Conservation (phyloP, 2,329 filamentous ascomycete genomes). For the Plectosphaerella sp. region DNA sequence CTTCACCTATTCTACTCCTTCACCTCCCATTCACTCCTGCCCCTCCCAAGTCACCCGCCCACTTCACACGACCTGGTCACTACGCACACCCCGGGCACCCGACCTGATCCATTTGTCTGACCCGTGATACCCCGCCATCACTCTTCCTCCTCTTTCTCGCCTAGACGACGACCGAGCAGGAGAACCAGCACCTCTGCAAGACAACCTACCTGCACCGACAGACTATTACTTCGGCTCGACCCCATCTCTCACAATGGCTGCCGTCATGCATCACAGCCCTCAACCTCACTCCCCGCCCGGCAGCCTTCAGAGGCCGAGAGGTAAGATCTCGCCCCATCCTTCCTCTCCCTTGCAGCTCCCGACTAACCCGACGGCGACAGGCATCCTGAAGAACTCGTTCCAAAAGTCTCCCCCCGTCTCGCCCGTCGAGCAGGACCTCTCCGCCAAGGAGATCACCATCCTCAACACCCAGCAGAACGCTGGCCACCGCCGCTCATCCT, state of each 20-base stretch:
- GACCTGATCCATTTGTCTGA: not conserved
- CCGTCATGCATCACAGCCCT: constrained; percentile 29
- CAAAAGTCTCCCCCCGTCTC: constrained; percentile 55
- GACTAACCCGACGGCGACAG: constrained; percentile 37
- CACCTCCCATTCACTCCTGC: too few species aligned
- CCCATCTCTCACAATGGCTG: constrained; percentile 31
- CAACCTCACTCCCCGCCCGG: constrained; percentile 37
- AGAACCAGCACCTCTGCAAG: too few species aligned
- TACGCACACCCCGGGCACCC: too few species aligned
- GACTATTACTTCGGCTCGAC: not conserved
- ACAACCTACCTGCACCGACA: too few species aligned
- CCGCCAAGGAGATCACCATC: constrained; percentile 84
- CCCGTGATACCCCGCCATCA: constrained; percentile 3
- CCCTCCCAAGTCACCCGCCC: too few species aligned
- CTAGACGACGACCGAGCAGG: not conserved
- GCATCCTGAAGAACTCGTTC: constrained; percentile 90
- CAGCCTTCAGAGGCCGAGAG: constrained; percentile 39
- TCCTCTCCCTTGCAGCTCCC: not conserved
- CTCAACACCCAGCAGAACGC: constrained; percentile 95
- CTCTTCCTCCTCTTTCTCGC: not conserved
- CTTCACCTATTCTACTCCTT: too few species aligned
- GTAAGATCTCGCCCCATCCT: constrained; percentile 18
- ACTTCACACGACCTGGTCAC: too few species aligned
- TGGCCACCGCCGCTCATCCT: constrained; percentile 80
- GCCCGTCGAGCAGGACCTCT: constrained; percentile 47